Evolutionary conservation across 257 asterid species (phyloP).

Genomic region (Nicotiana undulata): DNA sequence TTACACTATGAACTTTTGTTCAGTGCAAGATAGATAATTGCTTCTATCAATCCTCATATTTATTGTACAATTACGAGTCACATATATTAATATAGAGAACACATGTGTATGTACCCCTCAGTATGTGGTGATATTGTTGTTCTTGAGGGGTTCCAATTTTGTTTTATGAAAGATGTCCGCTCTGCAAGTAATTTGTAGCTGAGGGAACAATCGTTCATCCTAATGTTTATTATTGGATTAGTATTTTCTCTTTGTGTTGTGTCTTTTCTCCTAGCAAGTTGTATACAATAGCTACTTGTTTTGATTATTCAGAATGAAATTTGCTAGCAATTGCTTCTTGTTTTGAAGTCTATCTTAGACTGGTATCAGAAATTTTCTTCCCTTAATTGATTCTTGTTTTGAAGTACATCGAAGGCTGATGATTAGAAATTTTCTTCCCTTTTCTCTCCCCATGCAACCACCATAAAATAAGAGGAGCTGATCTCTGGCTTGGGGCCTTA

Average conservation of each 20-base stretch:
- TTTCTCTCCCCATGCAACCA: not conserved
- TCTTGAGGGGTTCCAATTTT: not conserved
- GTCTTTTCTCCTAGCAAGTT: not conserved
- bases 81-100: not conserved
- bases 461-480: not conserved
- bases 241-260: not conserved
- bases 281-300: not conserved
- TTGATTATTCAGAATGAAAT: not conserved
- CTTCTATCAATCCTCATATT: not conserved
- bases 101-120: not conserved
- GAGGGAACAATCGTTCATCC: not conserved
- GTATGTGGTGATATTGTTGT: not conserved
- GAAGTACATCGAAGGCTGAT: not conserved
- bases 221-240: not conserved
- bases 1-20: not conserved
- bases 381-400: not conserved
- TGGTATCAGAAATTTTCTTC: not conserved
- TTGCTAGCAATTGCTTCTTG: not conserved
- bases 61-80: not conserved
- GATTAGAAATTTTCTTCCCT: not conserved
- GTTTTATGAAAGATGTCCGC: not conserved
- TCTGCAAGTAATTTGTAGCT: not conserved
- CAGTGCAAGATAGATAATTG: not conserved
- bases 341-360: not conserved
- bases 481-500: not conserved